Evolutionary conservation across 2,329 filamentous ascomycete species (phyloP).

Genomic region (Incumbomyces delicatus): DNA sequence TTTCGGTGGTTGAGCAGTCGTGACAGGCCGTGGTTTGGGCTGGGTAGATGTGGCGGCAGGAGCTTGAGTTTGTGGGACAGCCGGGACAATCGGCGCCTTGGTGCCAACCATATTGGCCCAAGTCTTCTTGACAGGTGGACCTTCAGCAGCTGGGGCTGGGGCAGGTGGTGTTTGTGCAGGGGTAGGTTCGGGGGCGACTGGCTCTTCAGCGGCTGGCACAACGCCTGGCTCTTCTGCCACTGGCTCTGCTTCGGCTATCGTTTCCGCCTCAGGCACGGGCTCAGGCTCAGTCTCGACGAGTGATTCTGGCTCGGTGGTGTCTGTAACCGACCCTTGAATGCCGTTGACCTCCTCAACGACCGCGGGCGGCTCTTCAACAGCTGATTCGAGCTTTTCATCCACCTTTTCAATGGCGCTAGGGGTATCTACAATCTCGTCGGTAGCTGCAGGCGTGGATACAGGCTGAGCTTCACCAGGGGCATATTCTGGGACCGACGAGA

Average conservation of each 20-base stretch:
- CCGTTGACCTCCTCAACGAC: slow-evolving; percentile 26
- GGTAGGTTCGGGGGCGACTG: slow-evolving; percentile 6
- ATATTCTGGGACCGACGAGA: slow-evolving; percentile 26
- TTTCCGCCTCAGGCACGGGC: slow-evolving; percentile 25
- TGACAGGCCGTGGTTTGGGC: slow-evolving; percentile 24
- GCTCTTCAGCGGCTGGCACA: slow-evolving; percentile 10
- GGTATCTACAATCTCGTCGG: slow-evolving; percentile 24
- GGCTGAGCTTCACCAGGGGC: slow-evolving; percentile 36
- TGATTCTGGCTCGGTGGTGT: slow-evolving; percentile 22
- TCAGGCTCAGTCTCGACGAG: slow-evolving; percentile 27
- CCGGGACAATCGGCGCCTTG: slow-evolving; percentile 32
- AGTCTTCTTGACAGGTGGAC: slow-evolving; percentile 42
- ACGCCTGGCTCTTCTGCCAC: slow-evolving; percentile 6
- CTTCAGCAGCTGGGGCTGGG: slow-evolving; percentile 32
- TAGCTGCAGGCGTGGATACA: slow-evolving; percentile 29
- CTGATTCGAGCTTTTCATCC: slow-evolving; percentile 67
- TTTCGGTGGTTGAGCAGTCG: slow-evolving; percentile 25
- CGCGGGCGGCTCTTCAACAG: slow-evolving; percentile 24
- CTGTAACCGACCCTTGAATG: slow-evolving; percentile 16
- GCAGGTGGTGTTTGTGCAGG: slow-evolving; percentile 41
- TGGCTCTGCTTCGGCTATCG: slow-evolving; percentile 22
- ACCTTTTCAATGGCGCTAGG: slow-evolving; percentile 45
- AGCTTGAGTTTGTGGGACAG: slow-evolving; percentile 26
- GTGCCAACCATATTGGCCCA: slow-evolving; percentile 51
- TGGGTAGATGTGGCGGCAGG: slow-evolving; percentile 22